These are phyloP conservation scores for Cryptococcus sp. DNA, from an alignment of 1,284 basidiomycete species.

Conservation along the genomic window DNA sequence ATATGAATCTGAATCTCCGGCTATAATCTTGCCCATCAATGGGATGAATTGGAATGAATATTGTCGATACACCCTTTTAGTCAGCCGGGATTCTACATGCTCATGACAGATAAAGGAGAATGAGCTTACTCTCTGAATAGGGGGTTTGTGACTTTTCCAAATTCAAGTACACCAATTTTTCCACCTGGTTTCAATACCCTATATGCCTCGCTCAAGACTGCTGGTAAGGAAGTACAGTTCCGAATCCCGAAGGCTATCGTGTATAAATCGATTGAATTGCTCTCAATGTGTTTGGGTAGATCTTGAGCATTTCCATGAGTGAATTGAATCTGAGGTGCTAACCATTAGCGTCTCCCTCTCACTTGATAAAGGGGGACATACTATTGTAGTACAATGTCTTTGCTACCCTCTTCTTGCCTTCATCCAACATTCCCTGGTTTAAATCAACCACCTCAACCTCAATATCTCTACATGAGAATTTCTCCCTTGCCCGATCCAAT, in stretches of 20 bases:
- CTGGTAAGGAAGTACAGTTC: conserved; percentile 91
- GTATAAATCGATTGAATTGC: conserved; percentile 88
- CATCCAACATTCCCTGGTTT: conserved; percentile 90
- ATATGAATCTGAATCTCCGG: conserved; percentile 90
- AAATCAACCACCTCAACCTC: conserved; percentile 91
- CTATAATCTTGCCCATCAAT: conserved; percentile 88
- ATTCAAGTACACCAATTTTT: conserved; percentile 92
- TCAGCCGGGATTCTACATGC: neutral
- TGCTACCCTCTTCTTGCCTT: conserved; percentile 85
- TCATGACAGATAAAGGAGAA: too few species aligned
- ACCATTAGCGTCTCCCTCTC: conserved; percentile 1
- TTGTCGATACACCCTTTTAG: conserved; percentile 75
- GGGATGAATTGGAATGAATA: conserved; percentile 98
- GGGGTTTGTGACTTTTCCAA: conserved; percentile 89
- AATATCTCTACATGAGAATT: conserved; percentile 81
- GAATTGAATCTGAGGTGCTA: conserved; percentile 90
- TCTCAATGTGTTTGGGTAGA: conserved; percentile 59
- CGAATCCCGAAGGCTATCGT: conserved; percentile 99
- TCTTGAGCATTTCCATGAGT: conserved; percentile 90
- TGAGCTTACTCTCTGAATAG: conserved; percentile 70
- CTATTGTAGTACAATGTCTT: conserved; percentile 96
- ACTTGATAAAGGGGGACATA: conserved; percentile 49
- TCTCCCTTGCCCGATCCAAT: conserved; percentile 84
- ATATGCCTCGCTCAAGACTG: conserved; percentile 83
- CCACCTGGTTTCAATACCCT: conserved; percentile 96